phyloP scores from a whole-genome alignment of 441 rosid genomes.

The Erysimum cheiri region DNA sequence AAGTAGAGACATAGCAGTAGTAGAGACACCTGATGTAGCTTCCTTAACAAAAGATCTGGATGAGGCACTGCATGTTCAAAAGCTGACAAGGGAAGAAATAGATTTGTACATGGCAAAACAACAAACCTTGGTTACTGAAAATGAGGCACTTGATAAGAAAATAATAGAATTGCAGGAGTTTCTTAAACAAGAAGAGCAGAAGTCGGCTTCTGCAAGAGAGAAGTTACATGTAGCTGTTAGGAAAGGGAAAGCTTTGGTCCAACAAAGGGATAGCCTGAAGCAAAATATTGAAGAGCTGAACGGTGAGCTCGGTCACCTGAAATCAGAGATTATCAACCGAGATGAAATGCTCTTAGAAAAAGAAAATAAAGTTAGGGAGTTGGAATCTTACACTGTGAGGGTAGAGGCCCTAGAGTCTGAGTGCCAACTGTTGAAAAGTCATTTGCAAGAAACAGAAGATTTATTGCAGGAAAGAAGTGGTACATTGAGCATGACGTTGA shows the following conservation, averaged over 20 bases:
- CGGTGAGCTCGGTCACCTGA: slow-evolving; percentile 65
- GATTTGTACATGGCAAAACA: slow-evolving; percentile 67
- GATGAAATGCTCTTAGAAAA: slow-evolving; percentile 62
- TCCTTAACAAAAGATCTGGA: slow-evolving; percentile 77
- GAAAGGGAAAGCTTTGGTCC: slow-evolving; percentile 98
- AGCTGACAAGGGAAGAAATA: slow-evolving; percentile 73
- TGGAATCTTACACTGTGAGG: slow-evolving; percentile 62
- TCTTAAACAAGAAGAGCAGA: slow-evolving; percentile 90
- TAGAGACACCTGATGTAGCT: slow-evolving; percentile 52
- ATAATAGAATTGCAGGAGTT: slow-evolving; percentile 68
- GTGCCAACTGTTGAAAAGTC: slow-evolving; percentile 61
- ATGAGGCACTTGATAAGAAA: slow-evolving; percentile 67
- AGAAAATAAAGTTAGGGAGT: slow-evolving; percentile 68
- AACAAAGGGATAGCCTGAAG: slow-evolving; percentile 85
- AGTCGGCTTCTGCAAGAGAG: slow-evolving; percentile 81
- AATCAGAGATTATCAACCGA: slow-evolving; percentile 65
- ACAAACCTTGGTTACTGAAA: slow-evolving; percentile 65
- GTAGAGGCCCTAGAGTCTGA: slow-evolving; percentile 74
- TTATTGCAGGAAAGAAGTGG: slow-evolving; percentile 71
- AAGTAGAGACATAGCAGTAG: slow-evolving; percentile 52
- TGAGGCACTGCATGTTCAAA: slow-evolving; percentile 64
- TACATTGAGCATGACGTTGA: slow-evolving; percentile 55
- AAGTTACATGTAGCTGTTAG: slow-evolving; percentile 95
- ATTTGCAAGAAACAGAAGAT: slow-evolving; percentile 67
- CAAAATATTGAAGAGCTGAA: slow-evolving; percentile 81